These are phyloP conservation scores for Verticillium alfalfae DNA, from an alignment of 2,329 filamentous ascomycete genomes.

Conservation along the genomic window DNA sequence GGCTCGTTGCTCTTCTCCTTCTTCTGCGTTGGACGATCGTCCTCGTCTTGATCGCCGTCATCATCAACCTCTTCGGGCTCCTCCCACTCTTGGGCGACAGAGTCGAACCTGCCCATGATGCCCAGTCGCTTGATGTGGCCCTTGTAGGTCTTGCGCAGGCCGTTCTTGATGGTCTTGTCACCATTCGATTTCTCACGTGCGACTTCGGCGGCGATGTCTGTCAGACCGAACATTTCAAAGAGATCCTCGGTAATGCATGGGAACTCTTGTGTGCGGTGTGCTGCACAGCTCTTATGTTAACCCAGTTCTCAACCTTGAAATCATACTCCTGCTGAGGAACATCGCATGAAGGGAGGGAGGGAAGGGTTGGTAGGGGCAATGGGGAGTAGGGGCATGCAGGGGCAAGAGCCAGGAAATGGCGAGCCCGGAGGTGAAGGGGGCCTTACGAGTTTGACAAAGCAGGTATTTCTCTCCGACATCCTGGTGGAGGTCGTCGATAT, in stretches of 20 bases:
- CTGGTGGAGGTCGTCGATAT: constrained; percentile 59
- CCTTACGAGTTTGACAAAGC: constrained; percentile 62
- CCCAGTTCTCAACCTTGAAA: constrained; percentile 22
- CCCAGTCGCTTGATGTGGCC: constrained; percentile 61
- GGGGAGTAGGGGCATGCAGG: not conserved
- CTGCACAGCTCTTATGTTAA: constrained; percentile 41
- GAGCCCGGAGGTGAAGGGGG: constrained; percentile 35
- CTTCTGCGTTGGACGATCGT: constrained; percentile 43
- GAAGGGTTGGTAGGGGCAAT: not conserved
- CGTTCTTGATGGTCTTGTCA: constrained; percentile 50
- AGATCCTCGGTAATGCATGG: constrained; percentile 50
- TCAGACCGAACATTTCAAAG: constrained; percentile 52
- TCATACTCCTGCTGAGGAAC: constrained; percentile 14
- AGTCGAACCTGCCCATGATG: constrained; percentile 57
- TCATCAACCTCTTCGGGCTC: constrained; percentile 30
- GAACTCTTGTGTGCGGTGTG: constrained; percentile 37
- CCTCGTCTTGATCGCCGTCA: constrained; percentile 39
- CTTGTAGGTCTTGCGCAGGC: constrained; percentile 63
- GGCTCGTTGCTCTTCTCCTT: constrained; percentile 51
- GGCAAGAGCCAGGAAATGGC: constrained; percentile 18
- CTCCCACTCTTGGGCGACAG: constrained; percentile 39
- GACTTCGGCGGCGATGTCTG: constrained; percentile 52
- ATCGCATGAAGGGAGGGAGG: not conserved
- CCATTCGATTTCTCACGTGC: constrained; percentile 60
- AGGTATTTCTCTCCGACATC: constrained; percentile 64